phyloP scores from a whole-genome alignment of 192 early-diverging fungal species.

The Kickxella alabastrina region DNA sequence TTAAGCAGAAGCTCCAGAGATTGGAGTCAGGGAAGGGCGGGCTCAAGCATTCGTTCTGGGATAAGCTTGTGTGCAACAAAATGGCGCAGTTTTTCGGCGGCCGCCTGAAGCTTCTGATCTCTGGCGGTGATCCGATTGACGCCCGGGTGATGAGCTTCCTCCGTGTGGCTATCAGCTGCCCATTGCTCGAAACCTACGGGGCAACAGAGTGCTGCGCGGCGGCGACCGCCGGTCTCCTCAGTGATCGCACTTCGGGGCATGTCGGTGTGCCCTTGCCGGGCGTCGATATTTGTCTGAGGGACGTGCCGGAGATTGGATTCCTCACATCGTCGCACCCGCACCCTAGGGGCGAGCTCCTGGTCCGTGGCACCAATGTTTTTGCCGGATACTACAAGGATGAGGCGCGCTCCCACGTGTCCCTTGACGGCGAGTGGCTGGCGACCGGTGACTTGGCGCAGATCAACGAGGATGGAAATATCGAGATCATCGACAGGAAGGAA shows the following conservation, averaged over 20 bases:
- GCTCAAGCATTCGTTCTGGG: slow-evolving; percentile 73
- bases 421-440: slow-evolving; percentile 75
- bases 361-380: slow-evolving; percentile 70
- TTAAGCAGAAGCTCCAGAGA: slow-evolving; percentile 56
- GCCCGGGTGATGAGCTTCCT: slow-evolving; percentile 60
- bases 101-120: slow-evolving; percentile 53
- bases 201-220: slow-evolving; percentile 29
- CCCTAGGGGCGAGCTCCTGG: slow-evolving; percentile 85
- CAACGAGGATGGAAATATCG: slow-evolving; percentile 65
- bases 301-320: slow-evolving; percentile 87
- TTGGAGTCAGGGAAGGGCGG: slow-evolving; percentile 52
- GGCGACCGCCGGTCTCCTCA: slow-evolving; percentile 24
- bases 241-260: slow-evolving; percentile 52
- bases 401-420: slow-evolving; percentile 71
- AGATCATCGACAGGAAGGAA: slow-evolving; percentile 79
- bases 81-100: slow-evolving; percentile 75
- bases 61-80: slow-evolving; percentile 76
- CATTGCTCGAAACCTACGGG: slow-evolving; percentile 56
- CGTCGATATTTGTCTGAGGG: slow-evolving; percentile 77
- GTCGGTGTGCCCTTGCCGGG: slow-evolving; percentile 74
- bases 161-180: slow-evolving; percentile 57
- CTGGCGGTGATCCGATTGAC: slow-evolving; percentile 63
- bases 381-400: slow-evolving; percentile 78
- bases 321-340: slow-evolving; percentile 65
- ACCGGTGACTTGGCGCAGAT: slow-evolving; percentile 85